These are phyloP conservation scores for Lasiodiplodia theobromae DNA, from an alignment of 2,329 filamentous ascomycete genomes.

Conservation along the genomic window DNA sequence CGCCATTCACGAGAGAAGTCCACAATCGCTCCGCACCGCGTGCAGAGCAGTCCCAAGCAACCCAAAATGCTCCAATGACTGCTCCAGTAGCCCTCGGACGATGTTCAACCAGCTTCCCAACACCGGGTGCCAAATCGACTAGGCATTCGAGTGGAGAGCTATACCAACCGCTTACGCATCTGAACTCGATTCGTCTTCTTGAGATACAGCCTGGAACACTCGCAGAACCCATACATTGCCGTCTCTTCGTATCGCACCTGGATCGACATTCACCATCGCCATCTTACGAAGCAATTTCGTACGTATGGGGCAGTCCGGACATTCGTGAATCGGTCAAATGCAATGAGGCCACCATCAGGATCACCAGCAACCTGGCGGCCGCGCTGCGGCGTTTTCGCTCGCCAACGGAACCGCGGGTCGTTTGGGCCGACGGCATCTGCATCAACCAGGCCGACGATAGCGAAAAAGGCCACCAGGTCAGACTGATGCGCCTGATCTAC, in stretches of 20 bases:
- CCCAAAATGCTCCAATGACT: not conserved
- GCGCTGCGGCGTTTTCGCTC: constrained; percentile 11
- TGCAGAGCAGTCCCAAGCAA: not conserved
- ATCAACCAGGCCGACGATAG: constrained; percentile 32
- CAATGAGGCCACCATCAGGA: not conserved
- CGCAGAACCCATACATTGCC: not conserved
- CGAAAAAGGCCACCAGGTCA: constrained; percentile 31
- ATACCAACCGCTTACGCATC: not conserved
- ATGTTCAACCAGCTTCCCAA: not conserved
- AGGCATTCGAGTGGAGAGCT: not conserved
- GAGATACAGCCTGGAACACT: not conserved
- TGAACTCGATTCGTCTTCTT: not conserved
- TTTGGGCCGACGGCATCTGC: constrained; percentile 34
- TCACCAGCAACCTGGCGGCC: constrained; percentile 1
- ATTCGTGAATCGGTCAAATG: not conserved
- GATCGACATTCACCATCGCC: not conserved
- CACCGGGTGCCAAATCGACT: not conserved
- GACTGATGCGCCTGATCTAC: constrained; percentile 33
- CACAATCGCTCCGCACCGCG: not conserved
- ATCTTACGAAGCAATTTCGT: constrained; percentile 12
- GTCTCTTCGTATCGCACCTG: not conserved
- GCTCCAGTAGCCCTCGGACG: not conserved
- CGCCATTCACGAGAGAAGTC: not conserved
- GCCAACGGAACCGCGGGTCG: not conserved
- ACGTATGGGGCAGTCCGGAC: constrained; percentile 7